Base-by-base conservation (phyloP, 768 basidiomycete species). In the Collybia mongolica region DNA sequence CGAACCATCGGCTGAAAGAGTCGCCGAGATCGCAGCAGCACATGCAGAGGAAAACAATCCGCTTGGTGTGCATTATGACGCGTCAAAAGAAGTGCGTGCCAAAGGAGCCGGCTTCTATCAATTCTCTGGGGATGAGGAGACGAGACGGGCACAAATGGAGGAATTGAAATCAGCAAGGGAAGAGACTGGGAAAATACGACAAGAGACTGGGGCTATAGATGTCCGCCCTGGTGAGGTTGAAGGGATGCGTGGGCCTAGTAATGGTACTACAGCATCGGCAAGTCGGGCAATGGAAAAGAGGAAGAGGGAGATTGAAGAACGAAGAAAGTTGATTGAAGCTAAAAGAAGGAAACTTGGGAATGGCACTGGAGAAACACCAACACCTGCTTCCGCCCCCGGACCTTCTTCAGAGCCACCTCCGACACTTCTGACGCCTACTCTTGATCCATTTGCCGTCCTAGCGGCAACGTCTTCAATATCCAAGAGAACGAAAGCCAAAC, bases 61-160 rank as follows among this genome's bases (percentile, higher is more conserved):
- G 0, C 75, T 90, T 6, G 74, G 79, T 9, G 67, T 76, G 2
- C 93, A 97, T 65, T 99, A 92, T 63, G 90, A 98, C 63, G 81
- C 91, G 0, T 76, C 81, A 0, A 72, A 69, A 44, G 96, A 99
- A 68, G 84, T 89, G 17, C 89, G 97, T 14, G 82, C 88, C 11
- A 88, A 86, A 65, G 97, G 90, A 39, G 95, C 96, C 1, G 94
- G 83, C 1, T 92, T 89, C 69, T 97, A 96, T 66, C 88, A 91
- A 63, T 95, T 98, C 67, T 91, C 92, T 11, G 79, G 65, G 2
- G 93, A 97, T 58, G 91, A 93, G 60, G 88, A 90, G 55, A 82
- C 80, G 23, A 76, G 97, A 38, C 72, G 71, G 55, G 71, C 73
- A 44, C 86, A 98, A 65, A 90, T 95, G 92, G 90, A 90, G 49